Evolutionary conservation across 371 early-diverging fungal species (phyloP).

Genomic region (Mortierella sp.): DNA sequence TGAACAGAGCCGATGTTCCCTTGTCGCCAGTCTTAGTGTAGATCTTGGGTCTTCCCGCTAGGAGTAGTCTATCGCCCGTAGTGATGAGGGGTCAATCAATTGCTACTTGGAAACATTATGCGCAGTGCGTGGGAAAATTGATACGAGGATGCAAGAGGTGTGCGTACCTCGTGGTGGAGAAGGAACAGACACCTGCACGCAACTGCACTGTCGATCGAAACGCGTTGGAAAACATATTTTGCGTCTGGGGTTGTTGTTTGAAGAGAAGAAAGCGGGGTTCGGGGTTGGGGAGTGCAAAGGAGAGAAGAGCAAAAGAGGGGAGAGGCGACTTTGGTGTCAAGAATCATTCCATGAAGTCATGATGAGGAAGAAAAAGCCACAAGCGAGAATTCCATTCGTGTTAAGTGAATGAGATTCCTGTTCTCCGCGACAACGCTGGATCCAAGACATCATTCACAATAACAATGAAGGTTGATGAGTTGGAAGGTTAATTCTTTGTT

Average conservation of each 20-base stretch:
- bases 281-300: neutral
- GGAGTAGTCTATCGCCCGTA: slow-evolving; percentile 5
- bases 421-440: neutral
- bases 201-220: slow-evolving; percentile 24
- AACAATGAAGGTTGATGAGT: neutral
- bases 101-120: neutral
- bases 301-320: neutral
- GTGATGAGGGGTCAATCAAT: no score
- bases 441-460: neutral
- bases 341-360: neutral
- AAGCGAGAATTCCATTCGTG: neutral
- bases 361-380: neutral
- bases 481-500: neutral
- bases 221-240: slow-evolving; percentile 27
- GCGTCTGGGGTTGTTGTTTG: neutral
- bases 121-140: neutral
- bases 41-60: slow-evolving; percentile 64
- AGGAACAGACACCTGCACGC: slow-evolving; percentile 14
- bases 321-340: neutral
- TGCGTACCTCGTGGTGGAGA: slow-evolving; percentile 30
- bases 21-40: slow-evolving; percentile 97
- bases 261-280: neutral
- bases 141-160: neutral
- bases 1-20: slow-evolving; percentile 91
- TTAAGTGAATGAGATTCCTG: neutral